Evolutionary conservation across 257 asterid species (phyloP).

Genomic region (Solanum megistacrolobum): DNA sequence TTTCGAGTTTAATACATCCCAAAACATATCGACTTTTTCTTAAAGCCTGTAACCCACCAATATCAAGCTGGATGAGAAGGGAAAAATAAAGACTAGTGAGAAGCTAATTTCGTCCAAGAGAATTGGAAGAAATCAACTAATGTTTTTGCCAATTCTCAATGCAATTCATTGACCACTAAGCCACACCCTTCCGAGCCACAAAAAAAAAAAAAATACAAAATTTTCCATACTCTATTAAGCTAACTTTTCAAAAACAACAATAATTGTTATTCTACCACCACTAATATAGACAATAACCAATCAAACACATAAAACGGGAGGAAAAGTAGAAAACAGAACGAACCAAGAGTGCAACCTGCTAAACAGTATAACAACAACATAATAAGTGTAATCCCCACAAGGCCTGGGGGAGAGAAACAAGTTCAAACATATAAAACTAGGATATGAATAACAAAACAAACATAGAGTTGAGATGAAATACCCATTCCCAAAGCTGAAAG

Average conservation of each 20-base stretch:
- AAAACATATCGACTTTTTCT: neutral
- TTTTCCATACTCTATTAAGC: neutral
- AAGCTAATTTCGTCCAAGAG: neutral
- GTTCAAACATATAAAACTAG: neutral
- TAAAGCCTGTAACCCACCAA: neutral
- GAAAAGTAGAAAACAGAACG: neutral
- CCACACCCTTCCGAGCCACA: neutral
- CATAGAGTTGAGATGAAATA: slow-evolving; percentile 9
- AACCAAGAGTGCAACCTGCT: neutral
- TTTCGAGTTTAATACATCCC: neutral
- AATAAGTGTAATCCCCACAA: neutral
- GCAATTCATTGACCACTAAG: neutral
- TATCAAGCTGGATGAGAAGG: neutral
- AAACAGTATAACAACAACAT: neutral
- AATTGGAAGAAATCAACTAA: neutral
- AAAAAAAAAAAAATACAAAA: too few species aligned
- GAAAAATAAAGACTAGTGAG: neutral
- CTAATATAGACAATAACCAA: neutral
- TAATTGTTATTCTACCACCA: neutral
- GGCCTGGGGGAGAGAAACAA: neutral
- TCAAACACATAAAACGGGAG: neutral
- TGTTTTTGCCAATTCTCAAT: neutral
- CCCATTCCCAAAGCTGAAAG: slow-evolving; percentile 95
- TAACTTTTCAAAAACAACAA: neutral
- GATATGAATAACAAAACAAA: neutral